Conservation (phyloP, 805 yeast species). For the Lipomyces yamanashiensis region DNA sequence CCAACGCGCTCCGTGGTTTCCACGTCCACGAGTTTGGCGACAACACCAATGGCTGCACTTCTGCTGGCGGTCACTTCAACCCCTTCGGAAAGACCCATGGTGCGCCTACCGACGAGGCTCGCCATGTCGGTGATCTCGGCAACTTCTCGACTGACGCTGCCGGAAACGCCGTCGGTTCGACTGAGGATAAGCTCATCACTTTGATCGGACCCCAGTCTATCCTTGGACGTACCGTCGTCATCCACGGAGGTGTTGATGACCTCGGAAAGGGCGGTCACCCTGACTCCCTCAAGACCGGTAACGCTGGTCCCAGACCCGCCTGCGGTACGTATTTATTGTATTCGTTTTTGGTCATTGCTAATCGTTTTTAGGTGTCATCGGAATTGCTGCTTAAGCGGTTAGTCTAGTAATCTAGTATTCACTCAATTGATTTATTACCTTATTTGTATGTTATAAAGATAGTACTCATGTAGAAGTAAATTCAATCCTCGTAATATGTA, state of each 20-base stretch:
- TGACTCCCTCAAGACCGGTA: constrained; percentile 89
- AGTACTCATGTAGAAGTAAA: too few species aligned
- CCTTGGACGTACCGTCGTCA: constrained; percentile 87
- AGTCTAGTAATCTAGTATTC: not conserved
- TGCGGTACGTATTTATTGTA: constrained; percentile 65
- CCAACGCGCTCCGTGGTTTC: constrained; percentile 94
- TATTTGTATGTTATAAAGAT: too few species aligned
- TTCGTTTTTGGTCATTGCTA: not conserved
- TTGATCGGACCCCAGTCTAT: constrained; percentile 86
- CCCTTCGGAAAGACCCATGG: constrained; percentile 90
- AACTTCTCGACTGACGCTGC: constrained; percentile 83
- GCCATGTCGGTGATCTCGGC: constrained; percentile 97
- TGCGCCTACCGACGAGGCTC: constrained; percentile 75
- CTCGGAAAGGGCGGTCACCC: constrained; percentile 89
- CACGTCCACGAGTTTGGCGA: constrained; percentile 98
- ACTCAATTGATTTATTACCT: not conserved
- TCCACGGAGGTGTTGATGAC: constrained; percentile 87
- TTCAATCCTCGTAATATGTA: too few species aligned
- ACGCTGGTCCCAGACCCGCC: constrained; percentile 94
- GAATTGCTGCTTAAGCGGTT: constrained; percentile 35
- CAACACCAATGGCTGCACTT: constrained; percentile 98
- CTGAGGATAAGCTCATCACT: constrained; percentile 75
- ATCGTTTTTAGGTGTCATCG: constrained; percentile 36
- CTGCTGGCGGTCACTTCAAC: constrained; percentile 98
- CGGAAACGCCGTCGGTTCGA: constrained; percentile 91